Evolutionary conservation across 176 grass and related monocot genomes (phyloP), one percentile per base, ranked within the genome.

Genomic region (Cenchrus purpureus): DNA sequence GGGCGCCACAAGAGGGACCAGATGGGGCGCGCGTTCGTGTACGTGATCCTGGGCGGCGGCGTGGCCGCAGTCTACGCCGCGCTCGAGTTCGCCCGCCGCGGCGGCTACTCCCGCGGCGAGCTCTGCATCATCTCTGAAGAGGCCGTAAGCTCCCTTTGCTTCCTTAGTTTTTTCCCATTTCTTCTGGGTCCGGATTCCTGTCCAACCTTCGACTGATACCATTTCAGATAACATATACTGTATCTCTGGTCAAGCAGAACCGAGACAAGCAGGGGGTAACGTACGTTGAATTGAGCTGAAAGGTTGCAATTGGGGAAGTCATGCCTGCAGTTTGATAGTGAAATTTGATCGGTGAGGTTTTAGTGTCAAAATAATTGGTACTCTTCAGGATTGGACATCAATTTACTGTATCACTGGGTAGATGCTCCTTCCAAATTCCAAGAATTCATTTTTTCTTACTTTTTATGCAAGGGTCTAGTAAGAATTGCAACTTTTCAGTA

Each of bases 51-150:
- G 48, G 96, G 96, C 42, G 93, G 96, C 70, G 96, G 96, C 88
- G 96, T 98, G 65, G 87, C 96, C 55, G 91, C 93, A 20, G 96
- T 93, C 53, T 98, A 94, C 79, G 93, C 96, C 6, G 96, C 91
- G 58, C 91, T 95, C 45, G 96, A 98, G 89, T 91, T 98, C 89
- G 90, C 73, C 69, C 93, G 87, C 81, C 88, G 83, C 42, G 74
- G 75, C 6, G 93, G 82, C 20, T 91, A 80, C 58, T 74, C 73
- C 70, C 44, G 83, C 12, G 91, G 93, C 86, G 83, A 95, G 48
- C 86, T 98, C 68, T 95, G 96, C 87, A 95, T 25, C 86, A 95
- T 98, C 89, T 98, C 96, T 59, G 91, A 94, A 54, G 96, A 98
- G 89, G 15, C 82, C 51, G 96, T 95, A 74, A 43, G 55, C 16